A percentile compares a stretch with the other conserved stretches of the same genome.
Evolutionary conservation across 495 filamentous ascomycete species (phyloP).

Genomic region (Collariella sp.): DNA sequence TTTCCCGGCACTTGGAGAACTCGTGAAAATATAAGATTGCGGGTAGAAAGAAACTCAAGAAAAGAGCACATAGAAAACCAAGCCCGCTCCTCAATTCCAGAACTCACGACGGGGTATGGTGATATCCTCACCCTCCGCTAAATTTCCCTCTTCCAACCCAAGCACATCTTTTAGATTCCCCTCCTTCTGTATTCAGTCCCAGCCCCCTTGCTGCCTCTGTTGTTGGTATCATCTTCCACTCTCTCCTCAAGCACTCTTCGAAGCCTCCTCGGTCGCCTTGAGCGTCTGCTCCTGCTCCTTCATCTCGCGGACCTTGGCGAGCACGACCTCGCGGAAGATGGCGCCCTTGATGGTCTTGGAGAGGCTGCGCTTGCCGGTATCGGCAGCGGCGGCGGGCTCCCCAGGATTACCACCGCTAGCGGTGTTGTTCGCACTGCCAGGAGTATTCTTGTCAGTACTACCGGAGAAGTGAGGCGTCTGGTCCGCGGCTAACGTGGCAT

Average conservation of each 20-base stretch:
- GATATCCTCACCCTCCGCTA: background rate
- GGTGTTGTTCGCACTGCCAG: constrained; percentile 1
- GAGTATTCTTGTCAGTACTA: background rate
- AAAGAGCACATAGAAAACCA: background rate
- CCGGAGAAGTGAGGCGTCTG: constrained; percentile 27
- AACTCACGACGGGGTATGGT: background rate
- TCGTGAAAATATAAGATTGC: background rate
- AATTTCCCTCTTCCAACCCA: background rate
- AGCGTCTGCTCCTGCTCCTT: constrained; percentile 75
- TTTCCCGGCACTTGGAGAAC: background rate
- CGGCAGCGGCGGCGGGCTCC: constrained; percentile 12
- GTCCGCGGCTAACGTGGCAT: constrained; percentile 55
- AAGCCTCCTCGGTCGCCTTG: constrained; percentile 50
- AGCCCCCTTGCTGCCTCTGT: too few species aligned
- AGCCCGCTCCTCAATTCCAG: background rate
- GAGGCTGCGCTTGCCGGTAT: constrained; percentile 49
- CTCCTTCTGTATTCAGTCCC: background rate
- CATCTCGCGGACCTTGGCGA: constrained; percentile 90
- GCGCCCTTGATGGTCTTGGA: constrained; percentile 74
- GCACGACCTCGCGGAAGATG: constrained; percentile 94
- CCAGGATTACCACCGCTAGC: constrained; percentile 23
- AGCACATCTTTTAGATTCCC: background rate
- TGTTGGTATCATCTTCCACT: background rate
- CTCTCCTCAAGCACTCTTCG: background rate
- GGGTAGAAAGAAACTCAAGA: background rate